A percentile compares a stretch with the other conserved stretches of the same genome.
Conservation (phyloP, 2,329 filamentous ascomycete genomes). For the Pseudocercospora fuligena region DNA sequence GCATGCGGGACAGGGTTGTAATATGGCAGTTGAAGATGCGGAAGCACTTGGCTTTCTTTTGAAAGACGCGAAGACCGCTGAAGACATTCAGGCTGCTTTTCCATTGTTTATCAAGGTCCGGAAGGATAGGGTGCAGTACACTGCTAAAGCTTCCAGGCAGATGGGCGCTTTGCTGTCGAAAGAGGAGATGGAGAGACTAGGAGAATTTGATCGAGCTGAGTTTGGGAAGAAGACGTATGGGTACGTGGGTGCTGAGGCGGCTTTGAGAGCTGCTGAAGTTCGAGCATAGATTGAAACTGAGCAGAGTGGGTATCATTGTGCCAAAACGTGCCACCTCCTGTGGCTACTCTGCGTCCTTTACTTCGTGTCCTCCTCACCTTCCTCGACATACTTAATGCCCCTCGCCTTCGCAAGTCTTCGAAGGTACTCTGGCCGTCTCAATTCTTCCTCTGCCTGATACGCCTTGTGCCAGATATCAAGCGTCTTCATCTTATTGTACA, state of each 20-base stretch:
- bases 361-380: background rate
- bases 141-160: slow-evolving; percentile 15
- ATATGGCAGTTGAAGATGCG: slow-evolving; percentile 20
- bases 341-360: no score
- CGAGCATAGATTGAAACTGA: background rate
- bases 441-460: background rate
- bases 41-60: slow-evolving; percentile 19
- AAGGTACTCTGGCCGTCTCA: background rate
- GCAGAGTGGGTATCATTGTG: no score
- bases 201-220: slow-evolving; percentile 9
- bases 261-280: background rate
- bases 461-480: background rate
- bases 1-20: slow-evolving; percentile 19
- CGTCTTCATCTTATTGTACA: background rate
- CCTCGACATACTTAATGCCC: background rate
- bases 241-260: slow-evolving; percentile 15
- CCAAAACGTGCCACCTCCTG: no score
- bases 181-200: slow-evolving; percentile 2
- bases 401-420: background rate
- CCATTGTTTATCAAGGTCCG: slow-evolving; percentile 11
- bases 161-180: slow-evolving; percentile 15
- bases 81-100: slow-evolving; percentile 7
- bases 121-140: slow-evolving; percentile 13
- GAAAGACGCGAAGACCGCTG: background rate
- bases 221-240: slow-evolving; percentile 16